Percentiles rank a stretch among this genome's conserved stretches.
Evolutionary conservation across 495 filamentous ascomycete species (phyloP).

Genomic region (Penicillium simplicissimum): DNA sequence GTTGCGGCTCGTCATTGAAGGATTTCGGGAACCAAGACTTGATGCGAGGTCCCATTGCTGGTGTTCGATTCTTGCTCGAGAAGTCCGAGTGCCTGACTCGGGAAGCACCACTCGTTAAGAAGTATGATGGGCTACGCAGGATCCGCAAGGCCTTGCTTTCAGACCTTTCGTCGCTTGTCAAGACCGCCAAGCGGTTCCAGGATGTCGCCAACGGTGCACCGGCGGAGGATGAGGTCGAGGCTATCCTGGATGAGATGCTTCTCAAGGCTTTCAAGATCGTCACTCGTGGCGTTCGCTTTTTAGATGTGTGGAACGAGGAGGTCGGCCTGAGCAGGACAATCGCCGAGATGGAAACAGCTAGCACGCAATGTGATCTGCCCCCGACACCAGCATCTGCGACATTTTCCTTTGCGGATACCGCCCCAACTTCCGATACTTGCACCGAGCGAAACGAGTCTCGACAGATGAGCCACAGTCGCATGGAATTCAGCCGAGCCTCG

Average conservation of each 20-base stretch:
- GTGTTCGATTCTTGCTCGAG: conserved; percentile 87
- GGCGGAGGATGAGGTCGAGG: conserved; percentile 63
- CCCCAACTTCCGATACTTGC: conserved; percentile 21
- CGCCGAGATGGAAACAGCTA: conserved; percentile 52
- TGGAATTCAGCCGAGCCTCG: conserved; percentile 42
- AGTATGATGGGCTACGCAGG: conserved; percentile 72
- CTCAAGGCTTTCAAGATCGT: conserved; percentile 91
- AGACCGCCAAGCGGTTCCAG: conserved; percentile 79
- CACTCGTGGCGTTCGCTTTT: conserved; percentile 84
- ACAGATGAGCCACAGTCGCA: conserved; percentile 41
- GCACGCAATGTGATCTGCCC: conserved; percentile 49
- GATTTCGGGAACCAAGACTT: conserved; percentile 86
- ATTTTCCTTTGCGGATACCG: conserved; percentile 28
- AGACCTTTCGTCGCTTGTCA: conserved; percentile 86
- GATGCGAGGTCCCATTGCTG: conserved; percentile 88
- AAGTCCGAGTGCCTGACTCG: conserved; percentile 83
- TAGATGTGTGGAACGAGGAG: conserved; percentile 86
- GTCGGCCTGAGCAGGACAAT: conserved; percentile 63
- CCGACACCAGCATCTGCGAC: conserved; percentile 72
- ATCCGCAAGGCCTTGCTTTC: conserved; percentile 84
- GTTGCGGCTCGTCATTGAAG: conserved; percentile 62
- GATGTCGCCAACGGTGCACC: conserved; percentile 55
- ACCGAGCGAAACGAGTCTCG: conserved; percentile 39
- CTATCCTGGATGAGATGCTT: conserved; percentile 86
- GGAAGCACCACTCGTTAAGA: conserved; percentile 71